A percentile compares a stretch with the other conserved stretches of the same genome.
phyloP scores from a whole-genome alignment of 2,329 filamentous ascomycete genomes.

The Calonectria multiphialidica region DNA sequence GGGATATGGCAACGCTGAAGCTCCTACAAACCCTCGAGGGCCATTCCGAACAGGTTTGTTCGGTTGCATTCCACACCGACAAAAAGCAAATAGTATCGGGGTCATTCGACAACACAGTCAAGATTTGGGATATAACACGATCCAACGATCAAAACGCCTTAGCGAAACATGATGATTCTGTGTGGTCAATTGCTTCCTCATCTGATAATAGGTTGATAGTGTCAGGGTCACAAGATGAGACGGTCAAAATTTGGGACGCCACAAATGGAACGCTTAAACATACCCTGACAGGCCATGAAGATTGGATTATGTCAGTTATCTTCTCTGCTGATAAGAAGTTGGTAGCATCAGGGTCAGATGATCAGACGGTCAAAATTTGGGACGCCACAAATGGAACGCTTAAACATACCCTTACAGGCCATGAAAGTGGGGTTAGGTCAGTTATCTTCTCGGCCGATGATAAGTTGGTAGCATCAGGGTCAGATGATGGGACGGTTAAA shows the following conservation, averaged over 20 bases:
- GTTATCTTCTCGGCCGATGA: neutral
- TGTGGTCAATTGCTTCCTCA: neutral
- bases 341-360: neutral
- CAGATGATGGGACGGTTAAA: neutral
- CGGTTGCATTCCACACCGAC: too few relatives aligned
- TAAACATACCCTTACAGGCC: neutral
- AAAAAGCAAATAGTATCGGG: too few relatives aligned
- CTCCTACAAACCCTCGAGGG: too few relatives aligned
- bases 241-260: neutral
- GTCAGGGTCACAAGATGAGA: neutral
- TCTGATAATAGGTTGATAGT: neutral
- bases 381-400: neutral
- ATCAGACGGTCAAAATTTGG: neutral
- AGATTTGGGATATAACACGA: neutral
- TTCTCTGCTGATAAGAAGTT: too few relatives aligned
- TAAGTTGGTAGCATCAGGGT: neutral
- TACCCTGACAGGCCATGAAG: too few relatives aligned
- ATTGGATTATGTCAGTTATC: too few relatives aligned
- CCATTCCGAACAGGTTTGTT: too few relatives aligned
- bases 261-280: neutral
- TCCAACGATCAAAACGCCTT: neutral
- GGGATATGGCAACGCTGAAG: too few relatives aligned
- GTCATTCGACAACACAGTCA: too few relatives aligned
- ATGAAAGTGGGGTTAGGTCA: neutral
- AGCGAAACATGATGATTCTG: neutral